A percentile compares a stretch with the other conserved stretches of the same genome.
These are phyloP conservation scores for Hypoxylon subgilvum DNA, from an alignment of 495 filamentous ascomycete species.

Conservation along the genomic window DNA sequence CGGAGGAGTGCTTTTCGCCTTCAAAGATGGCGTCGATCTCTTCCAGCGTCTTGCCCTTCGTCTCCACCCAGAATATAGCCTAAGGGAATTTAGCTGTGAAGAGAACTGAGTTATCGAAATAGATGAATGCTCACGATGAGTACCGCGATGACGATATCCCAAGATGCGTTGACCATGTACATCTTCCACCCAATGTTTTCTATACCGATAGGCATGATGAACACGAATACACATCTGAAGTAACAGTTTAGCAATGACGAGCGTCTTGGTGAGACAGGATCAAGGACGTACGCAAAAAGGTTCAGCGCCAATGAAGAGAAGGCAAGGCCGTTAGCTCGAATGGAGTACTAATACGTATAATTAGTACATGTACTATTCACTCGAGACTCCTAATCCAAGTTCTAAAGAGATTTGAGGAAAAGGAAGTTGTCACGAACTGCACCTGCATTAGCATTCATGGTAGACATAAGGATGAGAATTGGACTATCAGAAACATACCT, in stretches of 20 bases:
- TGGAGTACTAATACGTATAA: conserved; percentile 45
- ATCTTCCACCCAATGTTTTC: conserved; percentile 45
- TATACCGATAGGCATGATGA: conserved; percentile 57
- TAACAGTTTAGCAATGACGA: not conserved
- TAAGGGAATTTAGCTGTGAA: conserved; percentile 10
- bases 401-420: conserved; percentile 33
- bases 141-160: conserved; percentile 38
- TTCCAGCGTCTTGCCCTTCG: conserved; percentile 43
- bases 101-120: not conserved
- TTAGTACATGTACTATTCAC: conserved; percentile 32
- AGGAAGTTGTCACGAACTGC: conserved; percentile 4
- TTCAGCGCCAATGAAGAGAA: conserved; percentile 47
- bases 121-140: conserved; percentile 30
- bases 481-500: conserved; percentile 4
- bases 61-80: conserved; percentile 41
- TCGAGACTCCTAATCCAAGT: too few species aligned
- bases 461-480: not conserved
- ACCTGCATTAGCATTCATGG: conserved; percentile 3
- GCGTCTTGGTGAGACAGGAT: conserved; percentile 40
- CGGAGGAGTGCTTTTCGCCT: conserved; percentile 52
- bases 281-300: conserved; percentile 50
- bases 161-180: conserved; percentile 45
- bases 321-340: conserved; percentile 44
- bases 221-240: conserved; percentile 48
- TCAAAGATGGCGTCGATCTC: conserved; percentile 46